phyloP scores from a whole-genome alignment of 1,139 yeast genomes.

The Suhomyces coccinellae region DNA sequence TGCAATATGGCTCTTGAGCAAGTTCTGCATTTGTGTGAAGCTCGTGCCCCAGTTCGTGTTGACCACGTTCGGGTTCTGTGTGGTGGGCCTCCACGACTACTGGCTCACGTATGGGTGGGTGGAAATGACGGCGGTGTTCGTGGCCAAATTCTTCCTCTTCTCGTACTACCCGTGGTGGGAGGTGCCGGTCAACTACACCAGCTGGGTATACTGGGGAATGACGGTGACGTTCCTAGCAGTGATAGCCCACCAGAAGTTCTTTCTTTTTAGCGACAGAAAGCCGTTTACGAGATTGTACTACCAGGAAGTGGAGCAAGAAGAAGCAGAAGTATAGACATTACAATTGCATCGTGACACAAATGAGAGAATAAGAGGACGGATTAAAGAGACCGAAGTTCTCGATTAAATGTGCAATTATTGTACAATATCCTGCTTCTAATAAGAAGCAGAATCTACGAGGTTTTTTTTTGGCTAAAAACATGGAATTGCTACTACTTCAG shows the following conservation, averaged over 20 bases:
- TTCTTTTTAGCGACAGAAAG: conserved; percentile 3
- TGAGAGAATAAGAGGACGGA: too few species aligned
- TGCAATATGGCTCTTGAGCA: conserved; percentile 28
- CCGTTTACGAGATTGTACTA: conserved; percentile 5
- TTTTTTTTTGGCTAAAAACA: too few species aligned
- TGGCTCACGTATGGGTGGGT: conserved; percentile 17
- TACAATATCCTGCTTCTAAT: too few species aligned
- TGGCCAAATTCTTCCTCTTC: conserved; percentile 11
- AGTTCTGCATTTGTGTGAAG: conserved; percentile 16
- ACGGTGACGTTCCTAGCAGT: background rate
- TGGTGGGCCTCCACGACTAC: conserved; percentile 18
- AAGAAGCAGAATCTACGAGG: too few species aligned
- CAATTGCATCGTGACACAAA: too few species aligned
- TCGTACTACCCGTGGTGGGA: conserved; percentile 21
- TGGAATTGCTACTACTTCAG: too few species aligned
- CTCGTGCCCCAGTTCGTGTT: conserved; percentile 32
- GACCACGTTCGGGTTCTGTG: conserved; percentile 26
- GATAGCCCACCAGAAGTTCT: conserved; percentile 3
- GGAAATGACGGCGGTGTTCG: conserved; percentile 5
- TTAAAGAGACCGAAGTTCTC: too few species aligned
- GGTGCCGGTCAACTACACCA: conserved; percentile 27
- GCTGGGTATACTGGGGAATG: conserved; percentile 20
- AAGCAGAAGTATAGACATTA: background rate
- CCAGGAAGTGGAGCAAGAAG: background rate
- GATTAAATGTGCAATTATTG: too few species aligned